These are phyloP conservation scores for Poa annua DNA, from an alignment of 176 grass and related monocot species.

Conservation along the genomic window DNA sequence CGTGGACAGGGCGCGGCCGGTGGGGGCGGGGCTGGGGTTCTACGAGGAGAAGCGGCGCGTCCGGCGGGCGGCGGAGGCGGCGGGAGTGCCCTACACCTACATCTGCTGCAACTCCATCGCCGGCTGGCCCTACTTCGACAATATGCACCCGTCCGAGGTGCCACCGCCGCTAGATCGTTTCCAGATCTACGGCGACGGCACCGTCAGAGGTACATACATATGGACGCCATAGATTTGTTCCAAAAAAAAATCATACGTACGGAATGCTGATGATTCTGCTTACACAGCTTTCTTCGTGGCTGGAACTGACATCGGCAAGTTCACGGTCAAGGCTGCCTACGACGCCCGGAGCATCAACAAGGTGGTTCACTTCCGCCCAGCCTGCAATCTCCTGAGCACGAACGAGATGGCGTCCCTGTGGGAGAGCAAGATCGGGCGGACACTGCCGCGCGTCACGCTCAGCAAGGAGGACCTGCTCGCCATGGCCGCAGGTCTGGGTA, in stretches of 20 bases:
- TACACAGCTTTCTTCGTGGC: conserved; percentile 70
- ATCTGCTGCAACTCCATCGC: conserved; percentile 90
- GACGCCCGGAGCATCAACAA: conserved; percentile 62
- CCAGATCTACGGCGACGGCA: conserved; percentile 80
- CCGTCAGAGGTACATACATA: conserved; percentile 47
- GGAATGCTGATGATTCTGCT: background rate
- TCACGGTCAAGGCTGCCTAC: conserved; percentile 68
- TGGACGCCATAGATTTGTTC: background rate
- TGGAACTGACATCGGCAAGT: conserved; percentile 74
- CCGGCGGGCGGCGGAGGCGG: conserved; percentile 60
- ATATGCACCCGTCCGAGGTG: conserved; percentile 67
- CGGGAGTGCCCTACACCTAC: conserved; percentile 68
- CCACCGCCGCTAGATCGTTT: conserved; percentile 69
- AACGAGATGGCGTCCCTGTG: conserved; percentile 82
- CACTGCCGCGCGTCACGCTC: conserved; percentile 54
- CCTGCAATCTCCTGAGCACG: conserved; percentile 56
- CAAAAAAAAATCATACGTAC: too few relatives aligned
- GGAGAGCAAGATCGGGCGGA: conserved; percentile 74
- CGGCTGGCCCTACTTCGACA: conserved; percentile 78
- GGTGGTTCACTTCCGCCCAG: conserved; percentile 67
- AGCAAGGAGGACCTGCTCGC: conserved; percentile 56
- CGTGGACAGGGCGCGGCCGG: conserved; percentile 72
- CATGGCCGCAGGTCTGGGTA: conserved; percentile 50
- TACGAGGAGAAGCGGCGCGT: conserved; percentile 65
- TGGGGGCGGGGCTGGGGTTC: conserved; percentile 60